A percentile compares a stretch with the other conserved stretches of the same genome.
Conservation (phyloP, 345 rosid species). For the Hibiscus syriacus region DNA sequence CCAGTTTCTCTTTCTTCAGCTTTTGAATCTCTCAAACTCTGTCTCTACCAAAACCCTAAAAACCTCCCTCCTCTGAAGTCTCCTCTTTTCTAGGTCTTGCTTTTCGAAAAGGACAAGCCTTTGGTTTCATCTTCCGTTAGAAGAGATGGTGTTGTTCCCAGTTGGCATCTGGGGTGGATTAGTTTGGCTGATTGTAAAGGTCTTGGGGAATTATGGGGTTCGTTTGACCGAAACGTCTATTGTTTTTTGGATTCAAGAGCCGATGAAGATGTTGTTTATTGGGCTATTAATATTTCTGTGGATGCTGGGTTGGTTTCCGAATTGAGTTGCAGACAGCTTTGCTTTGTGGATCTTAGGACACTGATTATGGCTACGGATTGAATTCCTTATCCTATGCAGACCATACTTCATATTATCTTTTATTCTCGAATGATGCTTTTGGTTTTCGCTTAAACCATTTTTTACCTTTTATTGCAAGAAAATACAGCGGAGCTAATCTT, state of each 20-base stretch:
- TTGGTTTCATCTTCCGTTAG: conserved; percentile 38
- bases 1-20: conserved; percentile 58
- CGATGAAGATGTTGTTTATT: conserved; percentile 56
- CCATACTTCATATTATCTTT: no score
- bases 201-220: conserved; percentile 35
- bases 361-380: conserved; percentile 95
- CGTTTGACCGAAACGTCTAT: conserved; percentile 48
- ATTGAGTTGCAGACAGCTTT: conserved; percentile 31
- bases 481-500: no score
- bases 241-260: conserved; percentile 64
- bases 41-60: conserved; percentile 5
- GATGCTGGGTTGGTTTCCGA: conserved; percentile 38
- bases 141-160: conserved; percentile 29
- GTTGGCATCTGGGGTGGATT: conserved; percentile 81
- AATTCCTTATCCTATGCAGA: no score
- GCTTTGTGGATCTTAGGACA: conserved; percentile 84
- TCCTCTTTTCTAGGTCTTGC: conserved; percentile 67
- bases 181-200: conserved; percentile 50
- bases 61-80: conserved; percentile 17
- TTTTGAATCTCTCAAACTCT: conserved; percentile 32
- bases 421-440: no score
- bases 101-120: conserved; percentile 73
- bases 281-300: conserved; percentile 69
- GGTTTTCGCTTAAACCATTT: no score
- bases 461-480: no score